Evolutionary conservation across 2,329 filamentous ascomycete genomes (phyloP).

Genomic region (Diaporthe helianthi): DNA sequence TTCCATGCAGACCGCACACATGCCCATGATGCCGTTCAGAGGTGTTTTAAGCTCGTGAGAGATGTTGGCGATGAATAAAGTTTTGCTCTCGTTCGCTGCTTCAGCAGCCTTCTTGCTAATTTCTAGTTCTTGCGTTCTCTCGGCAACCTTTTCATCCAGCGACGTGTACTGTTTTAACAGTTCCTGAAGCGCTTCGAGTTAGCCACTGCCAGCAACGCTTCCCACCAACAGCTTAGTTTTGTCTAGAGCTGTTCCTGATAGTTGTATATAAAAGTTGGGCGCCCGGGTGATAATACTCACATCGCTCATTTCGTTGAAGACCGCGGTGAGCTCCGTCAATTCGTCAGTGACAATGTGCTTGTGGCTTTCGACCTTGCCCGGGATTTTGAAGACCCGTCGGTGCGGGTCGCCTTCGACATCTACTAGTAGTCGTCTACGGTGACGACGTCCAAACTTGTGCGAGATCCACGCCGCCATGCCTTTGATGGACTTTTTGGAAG

Average conservation of each 20-base stretch:
- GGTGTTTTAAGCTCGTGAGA: slow-evolving; percentile 89
- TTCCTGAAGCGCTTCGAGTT: slow-evolving; percentile 53
- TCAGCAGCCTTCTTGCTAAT: slow-evolving; percentile 91
- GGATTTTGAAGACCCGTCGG: slow-evolving; percentile 76
- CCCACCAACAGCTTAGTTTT: not conserved
- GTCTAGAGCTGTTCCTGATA: not conserved
- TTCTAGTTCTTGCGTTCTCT: slow-evolving; percentile 84
- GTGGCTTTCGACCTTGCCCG: slow-evolving; percentile 78
- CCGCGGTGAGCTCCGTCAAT: slow-evolving; percentile 79
- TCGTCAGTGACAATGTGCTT: slow-evolving; percentile 84
- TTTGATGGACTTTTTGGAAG: slow-evolving; percentile 54
- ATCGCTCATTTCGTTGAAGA: slow-evolving; percentile 94
- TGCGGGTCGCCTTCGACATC: slow-evolving; percentile 48
- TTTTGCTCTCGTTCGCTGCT: slow-evolving; percentile 96
- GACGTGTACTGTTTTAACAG: slow-evolving; percentile 84
- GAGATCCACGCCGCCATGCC: slow-evolving; percentile 49
- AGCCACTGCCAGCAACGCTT: not conserved
- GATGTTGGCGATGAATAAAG: slow-evolving; percentile 96
- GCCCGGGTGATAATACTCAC: not conserved
- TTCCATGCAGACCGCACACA: slow-evolving; percentile 92
- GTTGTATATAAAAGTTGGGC: not conserved
- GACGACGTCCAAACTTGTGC: slow-evolving; percentile 45
- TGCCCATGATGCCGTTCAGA: slow-evolving; percentile 92
- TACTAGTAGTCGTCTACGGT: slow-evolving; percentile 39
- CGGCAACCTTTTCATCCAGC: slow-evolving; percentile 82